Base-by-base conservation (phyloP, 495 filamentous ascomycete species). In the Hypomontagnella monticulosa region DNA sequence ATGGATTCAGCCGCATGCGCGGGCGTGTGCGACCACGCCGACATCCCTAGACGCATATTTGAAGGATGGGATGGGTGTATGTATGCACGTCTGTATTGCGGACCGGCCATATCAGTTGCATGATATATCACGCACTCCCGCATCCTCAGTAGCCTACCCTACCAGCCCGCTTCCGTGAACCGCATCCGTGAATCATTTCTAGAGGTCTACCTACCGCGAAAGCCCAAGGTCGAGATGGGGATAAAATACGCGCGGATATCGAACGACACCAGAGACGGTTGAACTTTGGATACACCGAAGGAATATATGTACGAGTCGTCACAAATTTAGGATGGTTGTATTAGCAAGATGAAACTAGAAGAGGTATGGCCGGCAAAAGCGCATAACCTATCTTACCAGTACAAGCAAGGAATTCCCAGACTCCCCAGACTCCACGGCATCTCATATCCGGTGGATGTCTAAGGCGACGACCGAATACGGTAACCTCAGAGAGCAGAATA, bases 1-100 rank as follows among this genome's bases (percentile, higher is more conserved):
- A 63, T 44, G 47, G 49, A 54, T 68, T 68, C 65, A 68, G 65
- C 65, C 65, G 65, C 65, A 68, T 68, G 48, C 50, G 59, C 23
- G 38, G 15, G 44, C 32, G 46, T 63, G 64, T 62, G 64, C 38
- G 18, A 62, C 64, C 51, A 53, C 49, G 46, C 52, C 19, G 19
- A 19, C 36, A 56, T 61, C 57, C 44, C 23, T n/a, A 27, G 6
- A 56, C 43, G 50, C 36, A 43, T 42, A 38, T 36, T 51, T 37
- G 49, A 53, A 12, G 12, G 36, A 16, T 19, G 36, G 16, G 41
- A 46, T 46, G 47, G 46, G 46, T 37, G 46, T 32, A 58, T 58
- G 49, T 48, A 67, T 57, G 65, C 52, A 51, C n/a, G 44, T 30
- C 57, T 57, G 14, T 47, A 60, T 53, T 41, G 51, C 52, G 23